Conservation (phyloP, 192 early-diverging fungal genomes). For the Backusella mclennaniae region DNA sequence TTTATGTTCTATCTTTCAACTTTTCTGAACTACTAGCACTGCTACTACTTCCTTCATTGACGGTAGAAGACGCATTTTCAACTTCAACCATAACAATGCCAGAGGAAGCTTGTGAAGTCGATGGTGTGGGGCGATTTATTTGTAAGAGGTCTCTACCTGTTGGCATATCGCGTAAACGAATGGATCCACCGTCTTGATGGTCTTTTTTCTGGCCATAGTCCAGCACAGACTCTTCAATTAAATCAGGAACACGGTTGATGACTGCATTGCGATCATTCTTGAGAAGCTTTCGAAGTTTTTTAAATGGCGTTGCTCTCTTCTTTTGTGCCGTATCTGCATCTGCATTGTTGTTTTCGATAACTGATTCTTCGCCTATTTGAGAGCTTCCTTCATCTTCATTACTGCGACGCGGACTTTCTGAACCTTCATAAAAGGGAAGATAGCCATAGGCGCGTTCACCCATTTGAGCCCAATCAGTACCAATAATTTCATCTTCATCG, state of each 20-base stretch:
- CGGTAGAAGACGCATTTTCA: not conserved
- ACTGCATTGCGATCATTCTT: conserved; percentile 10
- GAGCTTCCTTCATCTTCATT: not conserved
- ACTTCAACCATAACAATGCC: not conserved
- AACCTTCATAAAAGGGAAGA: conserved; percentile 23
- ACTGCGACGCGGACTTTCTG: not conserved
- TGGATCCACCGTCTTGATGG: not conserved
- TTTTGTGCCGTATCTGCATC: not conserved
- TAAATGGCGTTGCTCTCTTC: not conserved
- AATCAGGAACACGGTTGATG: conserved; percentile 31
- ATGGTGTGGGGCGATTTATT: not conserved
- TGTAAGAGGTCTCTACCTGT: conserved; percentile 26
- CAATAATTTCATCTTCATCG: conserved; percentile 70
- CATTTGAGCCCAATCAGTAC: conserved; percentile 81
- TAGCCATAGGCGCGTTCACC: conserved; percentile 73
- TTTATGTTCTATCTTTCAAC: not conserved
- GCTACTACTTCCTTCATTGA: conserved; percentile 1
- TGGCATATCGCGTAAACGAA: conserved; percentile 3
- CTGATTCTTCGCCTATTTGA: not conserved
- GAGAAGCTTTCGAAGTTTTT: not conserved
- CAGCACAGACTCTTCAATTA: conserved; percentile 28
- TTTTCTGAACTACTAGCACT: not conserved
- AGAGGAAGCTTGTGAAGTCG: not conserved
- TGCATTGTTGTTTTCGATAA: not conserved
- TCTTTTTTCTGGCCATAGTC: conserved; percentile 23